These are phyloP conservation scores for Colletotrichum tofieldiae DNA, from an alignment of 2,329 filamentous ascomycete species.

Conservation along the genomic window DNA sequence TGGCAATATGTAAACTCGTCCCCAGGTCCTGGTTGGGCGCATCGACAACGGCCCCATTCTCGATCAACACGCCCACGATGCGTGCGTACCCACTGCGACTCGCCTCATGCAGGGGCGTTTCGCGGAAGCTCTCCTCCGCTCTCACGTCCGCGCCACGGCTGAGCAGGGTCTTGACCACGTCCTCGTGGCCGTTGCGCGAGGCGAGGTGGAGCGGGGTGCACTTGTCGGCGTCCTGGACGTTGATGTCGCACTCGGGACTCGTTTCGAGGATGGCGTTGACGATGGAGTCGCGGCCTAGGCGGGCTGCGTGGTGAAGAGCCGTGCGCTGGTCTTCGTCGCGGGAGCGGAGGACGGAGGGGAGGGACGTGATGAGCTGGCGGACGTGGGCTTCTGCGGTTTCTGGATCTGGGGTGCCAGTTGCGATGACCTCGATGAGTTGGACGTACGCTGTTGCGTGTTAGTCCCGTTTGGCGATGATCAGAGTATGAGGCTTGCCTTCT, in stretches of 20 bases:
- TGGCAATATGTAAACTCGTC: slow-evolving; percentile 43
- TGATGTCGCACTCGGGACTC: slow-evolving; percentile 26
- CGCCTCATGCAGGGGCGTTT: slow-evolving; percentile 43
- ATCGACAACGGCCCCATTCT: slow-evolving; percentile 40
- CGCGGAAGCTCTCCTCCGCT: slow-evolving; percentile 42
- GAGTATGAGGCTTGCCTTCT: slow-evolving; percentile 27
- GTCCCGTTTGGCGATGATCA: not conserved
- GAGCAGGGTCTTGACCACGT: slow-evolving; percentile 38
- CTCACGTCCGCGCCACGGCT: slow-evolving; percentile 36
- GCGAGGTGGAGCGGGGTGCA: slow-evolving; percentile 44
- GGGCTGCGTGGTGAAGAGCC: slow-evolving; percentile 41
- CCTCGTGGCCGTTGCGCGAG: slow-evolving; percentile 40
- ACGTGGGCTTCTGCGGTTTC: slow-evolving; percentile 32
- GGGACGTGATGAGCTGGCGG: slow-evolving; percentile 40
- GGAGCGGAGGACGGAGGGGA: slow-evolving; percentile 42
- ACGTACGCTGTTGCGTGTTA: slow-evolving; percentile 36
- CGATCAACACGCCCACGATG: slow-evolving; percentile 37
- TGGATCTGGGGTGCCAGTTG: slow-evolving; percentile 16
- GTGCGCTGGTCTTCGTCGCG: slow-evolving; percentile 40
- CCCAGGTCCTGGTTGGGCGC: slow-evolving; percentile 36
- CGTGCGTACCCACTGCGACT: slow-evolving; percentile 31
- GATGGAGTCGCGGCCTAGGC: slow-evolving; percentile 33
- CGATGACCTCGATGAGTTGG: slow-evolving; percentile 43
- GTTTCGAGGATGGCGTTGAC: slow-evolving; percentile 37
- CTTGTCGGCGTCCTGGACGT: slow-evolving; percentile 38